phyloP scores from a whole-genome alignment of 371 early-diverging fungal genomes.

The Zopfochytrium polystomum region DNA sequence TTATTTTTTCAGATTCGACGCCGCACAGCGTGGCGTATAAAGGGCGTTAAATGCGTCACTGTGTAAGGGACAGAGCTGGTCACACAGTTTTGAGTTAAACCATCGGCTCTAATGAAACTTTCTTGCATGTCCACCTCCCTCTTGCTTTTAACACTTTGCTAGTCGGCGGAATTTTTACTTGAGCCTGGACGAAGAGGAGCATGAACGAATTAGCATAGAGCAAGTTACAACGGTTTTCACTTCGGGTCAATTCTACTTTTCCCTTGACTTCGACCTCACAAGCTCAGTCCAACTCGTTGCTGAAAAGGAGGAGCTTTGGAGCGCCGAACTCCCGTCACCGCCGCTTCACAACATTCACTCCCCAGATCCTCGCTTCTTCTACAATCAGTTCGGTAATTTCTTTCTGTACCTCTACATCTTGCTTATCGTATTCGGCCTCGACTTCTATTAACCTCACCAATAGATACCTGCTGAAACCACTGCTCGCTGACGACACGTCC shows the following conservation, averaged over 20 bases:
- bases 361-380: too few relatives aligned
- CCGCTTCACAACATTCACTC: slow-evolving; percentile 2
- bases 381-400: neutral
- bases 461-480: slow-evolving; percentile 12
- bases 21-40: too few relatives aligned
- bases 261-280: slow-evolving; percentile 32
- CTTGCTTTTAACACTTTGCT: neutral
- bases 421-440: too few relatives aligned
- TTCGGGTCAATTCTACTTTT: slow-evolving; percentile 26
- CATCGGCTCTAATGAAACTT: too few relatives aligned
- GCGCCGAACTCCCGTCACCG: neutral
- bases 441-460: too few relatives aligned
- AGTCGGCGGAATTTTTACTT: neutral
- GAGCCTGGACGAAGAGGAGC: slow-evolving; percentile 21
- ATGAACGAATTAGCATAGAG: slow-evolving; percentile 10
- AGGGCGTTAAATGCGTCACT: too few relatives aligned
- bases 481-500: slow-evolving; percentile 10
- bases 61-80: too few relatives aligned
- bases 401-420: neutral
- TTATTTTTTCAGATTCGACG: too few relatives aligned
- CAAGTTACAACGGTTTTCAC: slow-evolving; percentile 9
- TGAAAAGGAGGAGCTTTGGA: slow-evolving; percentile 8
- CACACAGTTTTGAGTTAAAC: too few relatives aligned
- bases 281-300: slow-evolving; percentile 17
- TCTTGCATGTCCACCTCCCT: too few relatives aligned